Evolutionary conservation across 371 early-diverging fungal species (phyloP), one percentile per base, ranked within the genome.

Genomic region (Mucor saturninus): DNA sequence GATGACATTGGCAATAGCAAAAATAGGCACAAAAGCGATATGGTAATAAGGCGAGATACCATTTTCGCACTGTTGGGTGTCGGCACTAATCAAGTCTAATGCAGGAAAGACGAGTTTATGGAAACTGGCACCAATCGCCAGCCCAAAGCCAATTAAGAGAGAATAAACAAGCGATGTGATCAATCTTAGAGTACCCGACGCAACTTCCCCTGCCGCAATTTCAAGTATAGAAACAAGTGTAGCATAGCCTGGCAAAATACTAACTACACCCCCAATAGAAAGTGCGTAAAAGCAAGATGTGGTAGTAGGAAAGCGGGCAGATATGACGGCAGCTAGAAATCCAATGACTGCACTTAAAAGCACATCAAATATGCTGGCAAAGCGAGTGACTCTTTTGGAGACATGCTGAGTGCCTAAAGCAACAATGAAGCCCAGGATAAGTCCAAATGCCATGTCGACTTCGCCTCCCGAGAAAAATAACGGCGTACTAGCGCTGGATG

Each of bases 151-250:
- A 31, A 90, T 82, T 43, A 90, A 62, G 42, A 91, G 78, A 2
- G 92, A 89, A 9, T 86, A 85, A 13, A 93, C 69, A 5, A 94
- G 64, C 2, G 92, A 86, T 54, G 89, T 85, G 46, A 88, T 87
- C 5, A 91, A 68, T 11, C 91, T 78, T 10, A 92, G 85, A 0
- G 91, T 90, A 11, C 94, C 94, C 2, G 91, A 86, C 35, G 90
- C 86, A 64, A 91, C 80, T 63, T 91, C 89, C 10, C 93, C 85
- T 14, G 91, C 85, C 3, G 88, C 81, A 7, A 94, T 80, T 65
- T 94, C 94, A 21, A 92, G 84, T 52, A 92, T 83, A 21, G 86
- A 73, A 14, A 86, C 79, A 5, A 91, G 85, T 15, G 92, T 83
- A 0, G 84, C 73, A 40, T 85, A 78, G 7, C 91, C 91, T 1